phyloP scores from a whole-genome alignment of 129 eudicot genomes.

The Artemisia annua region DNA sequence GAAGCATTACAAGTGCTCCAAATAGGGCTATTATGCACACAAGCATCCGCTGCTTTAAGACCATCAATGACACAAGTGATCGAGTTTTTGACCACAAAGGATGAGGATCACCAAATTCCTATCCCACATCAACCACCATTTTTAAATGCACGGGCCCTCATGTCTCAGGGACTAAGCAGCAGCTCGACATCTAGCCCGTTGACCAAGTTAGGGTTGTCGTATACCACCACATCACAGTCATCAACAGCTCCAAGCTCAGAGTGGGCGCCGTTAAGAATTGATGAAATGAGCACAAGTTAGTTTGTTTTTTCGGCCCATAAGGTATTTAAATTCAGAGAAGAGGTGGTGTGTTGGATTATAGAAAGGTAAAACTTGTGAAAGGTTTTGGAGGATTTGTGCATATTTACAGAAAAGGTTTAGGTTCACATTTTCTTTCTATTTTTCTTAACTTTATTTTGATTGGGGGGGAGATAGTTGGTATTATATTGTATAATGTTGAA shows the following conservation, averaged over 20 bases:
- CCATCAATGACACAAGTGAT: conserved; percentile 78
- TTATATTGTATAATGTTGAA: conserved; percentile 4
- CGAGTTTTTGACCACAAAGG: conserved; percentile 39
- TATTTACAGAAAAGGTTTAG: conserved; percentile 26
- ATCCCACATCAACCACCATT: conserved; percentile 71
- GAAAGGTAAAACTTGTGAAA: conserved; percentile 16
- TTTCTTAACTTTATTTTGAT: neutral
- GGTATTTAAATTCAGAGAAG: neutral
- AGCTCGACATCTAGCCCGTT: conserved; percentile 40
- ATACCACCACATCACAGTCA: conserved; percentile 52
- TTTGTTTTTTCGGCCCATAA: neutral
- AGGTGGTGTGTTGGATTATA: conserved; percentile 4
- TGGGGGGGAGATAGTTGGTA: conserved; percentile 20
- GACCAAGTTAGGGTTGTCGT: conserved; percentile 44
- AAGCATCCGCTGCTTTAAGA: conserved; percentile 60
- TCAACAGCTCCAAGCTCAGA: conserved; percentile 58
- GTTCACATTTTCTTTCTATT: conserved; percentile 12
- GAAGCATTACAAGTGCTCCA: conserved; percentile 51
- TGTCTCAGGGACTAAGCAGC: conserved; percentile 32
- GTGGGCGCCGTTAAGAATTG: conserved; percentile 49
- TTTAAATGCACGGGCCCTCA: conserved; percentile 41
- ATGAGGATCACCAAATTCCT: conserved; percentile 37
- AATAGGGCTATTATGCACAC: conserved; percentile 71
- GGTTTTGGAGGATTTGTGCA: conserved; percentile 28
- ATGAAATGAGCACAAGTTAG: conserved; percentile 36